A percentile compares a stretch with the other conserved stretches of the same genome.
phyloP scores from a whole-genome alignment of 768 basidiomycete species.

The Lentinula lateritia region DNA sequence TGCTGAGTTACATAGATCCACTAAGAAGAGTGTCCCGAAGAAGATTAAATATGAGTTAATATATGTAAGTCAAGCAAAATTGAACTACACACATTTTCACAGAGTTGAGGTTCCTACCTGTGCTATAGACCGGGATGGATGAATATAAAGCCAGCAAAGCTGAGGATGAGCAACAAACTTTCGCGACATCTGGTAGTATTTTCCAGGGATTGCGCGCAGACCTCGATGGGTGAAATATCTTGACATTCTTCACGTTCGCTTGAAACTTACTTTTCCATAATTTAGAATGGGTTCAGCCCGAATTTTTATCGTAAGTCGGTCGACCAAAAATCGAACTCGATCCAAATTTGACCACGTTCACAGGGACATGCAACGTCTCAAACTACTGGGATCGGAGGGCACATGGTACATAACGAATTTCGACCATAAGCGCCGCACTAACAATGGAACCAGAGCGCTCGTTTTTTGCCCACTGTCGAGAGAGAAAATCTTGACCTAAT shows the following conservation, averaged over 20 bases:
- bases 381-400: slow-evolving; percentile 74
- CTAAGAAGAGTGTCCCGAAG: slow-evolving; percentile 88
- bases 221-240: slow-evolving; percentile 59
- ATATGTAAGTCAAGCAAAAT: slow-evolving; percentile 48
- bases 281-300: slow-evolving; percentile 59
- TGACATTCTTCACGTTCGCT: neutral
- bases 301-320: slow-evolving; percentile 71
- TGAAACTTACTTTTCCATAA: slow-evolving; percentile 5
- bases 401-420: slow-evolving; percentile 25
- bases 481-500: slow-evolving; percentile 89
- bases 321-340: neutral
- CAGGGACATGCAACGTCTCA: slow-evolving; percentile 90
- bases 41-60: slow-evolving; percentile 78
- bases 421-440: no score
- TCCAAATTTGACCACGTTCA: slow-evolving; percentile 5
- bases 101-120: neutral
- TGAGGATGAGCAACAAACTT: slow-evolving; percentile 56
- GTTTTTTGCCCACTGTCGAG: slow-evolving; percentile 96
- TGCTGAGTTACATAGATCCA: slow-evolving; percentile 78
- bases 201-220: slow-evolving; percentile 87
- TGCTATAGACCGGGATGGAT: slow-evolving; percentile 66
- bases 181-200: slow-evolving; percentile 63
- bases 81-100: neutral
- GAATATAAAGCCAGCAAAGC: slow-evolving; percentile 71
- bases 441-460: slow-evolving; percentile 57